A percentile compares a stretch with the other conserved stretches of the same genome.
phyloP scores from a whole-genome alignment of 257 asterid species.

The Cinchona pubescens region DNA sequence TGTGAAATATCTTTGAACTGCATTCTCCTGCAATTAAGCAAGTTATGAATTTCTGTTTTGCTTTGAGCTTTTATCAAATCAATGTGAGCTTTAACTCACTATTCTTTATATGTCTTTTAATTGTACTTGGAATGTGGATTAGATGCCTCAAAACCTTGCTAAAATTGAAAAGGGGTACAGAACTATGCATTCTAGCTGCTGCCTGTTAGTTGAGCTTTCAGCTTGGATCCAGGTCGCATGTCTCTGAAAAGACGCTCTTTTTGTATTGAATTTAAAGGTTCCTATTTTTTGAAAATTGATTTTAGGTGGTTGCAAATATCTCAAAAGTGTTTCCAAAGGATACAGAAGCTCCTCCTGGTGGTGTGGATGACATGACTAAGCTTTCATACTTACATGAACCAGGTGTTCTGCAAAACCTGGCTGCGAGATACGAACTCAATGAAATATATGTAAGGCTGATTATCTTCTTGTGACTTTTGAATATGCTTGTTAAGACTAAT shows the following conservation, averaged over 20 bases:
- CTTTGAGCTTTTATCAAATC: neutral
- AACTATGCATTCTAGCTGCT: neutral
- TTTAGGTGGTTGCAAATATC: slow-evolving; percentile 73
- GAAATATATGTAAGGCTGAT: slow-evolving; percentile 80
- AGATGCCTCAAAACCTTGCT: neutral
- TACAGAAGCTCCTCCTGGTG: slow-evolving; percentile 96
- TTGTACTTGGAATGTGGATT: neutral
- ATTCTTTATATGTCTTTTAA: neutral
- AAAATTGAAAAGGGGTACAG: neutral
- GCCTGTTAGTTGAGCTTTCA: neutral
- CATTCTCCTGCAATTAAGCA: neutral
- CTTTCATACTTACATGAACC: slow-evolving; percentile 99
- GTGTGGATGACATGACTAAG: slow-evolving; percentile 99
- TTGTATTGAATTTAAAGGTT: neutral
- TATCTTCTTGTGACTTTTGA: slow-evolving; percentile 17
- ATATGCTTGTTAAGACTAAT: neutral
- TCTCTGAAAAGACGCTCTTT: neutral
- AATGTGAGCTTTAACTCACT: neutral
- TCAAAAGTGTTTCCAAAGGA: slow-evolving; percentile 88
- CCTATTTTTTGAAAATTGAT: slow-evolving; percentile 15
- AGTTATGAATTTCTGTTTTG: neutral
- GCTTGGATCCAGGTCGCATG: neutral
- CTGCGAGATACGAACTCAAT: slow-evolving; percentile 92
- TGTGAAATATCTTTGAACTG: neutral
- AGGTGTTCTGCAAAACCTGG: slow-evolving; percentile 93